These are phyloP conservation scores for Lecanoromycetidae sp. DNA, from an alignment of 2,329 filamentous ascomycete species.

Conservation along the genomic window DNA sequence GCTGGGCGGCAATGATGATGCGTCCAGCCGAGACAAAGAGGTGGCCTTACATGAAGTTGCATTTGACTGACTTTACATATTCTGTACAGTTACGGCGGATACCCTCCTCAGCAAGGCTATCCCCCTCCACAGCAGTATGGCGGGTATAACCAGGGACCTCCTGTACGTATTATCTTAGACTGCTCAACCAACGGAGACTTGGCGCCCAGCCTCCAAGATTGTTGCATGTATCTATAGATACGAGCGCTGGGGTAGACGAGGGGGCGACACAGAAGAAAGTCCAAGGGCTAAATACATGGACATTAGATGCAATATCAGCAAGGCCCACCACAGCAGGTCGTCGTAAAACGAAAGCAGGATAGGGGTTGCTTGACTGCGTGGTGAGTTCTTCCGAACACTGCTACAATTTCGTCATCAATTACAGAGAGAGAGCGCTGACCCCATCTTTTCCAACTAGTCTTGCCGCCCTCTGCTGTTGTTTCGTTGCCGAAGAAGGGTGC, in stretches of 20 bases:
- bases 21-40: too few species aligned
- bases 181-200: background rate
- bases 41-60: background rate
- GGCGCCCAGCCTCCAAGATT: background rate
- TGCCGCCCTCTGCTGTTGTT: conserved; percentile 50
- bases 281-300: background rate
- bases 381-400: conserved; percentile 24
- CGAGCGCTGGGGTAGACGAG: background rate
- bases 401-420: background rate
- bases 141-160: conserved; percentile 19
- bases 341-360: conserved; percentile 36
- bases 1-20: too few species aligned
- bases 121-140: conserved; percentile 19
- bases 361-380: conserved; percentile 41
- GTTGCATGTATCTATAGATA: background rate
- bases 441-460: conserved; percentile 29
- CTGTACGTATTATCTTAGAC: conserved; percentile 20
- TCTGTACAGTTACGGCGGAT: conserved; percentile 24
- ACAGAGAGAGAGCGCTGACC: conserved; percentile 3
- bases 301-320: conserved; percentile 40
- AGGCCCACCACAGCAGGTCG: conserved; percentile 32
- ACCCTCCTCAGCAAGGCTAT: conserved; percentile 28
- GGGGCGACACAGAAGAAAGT: background rate
- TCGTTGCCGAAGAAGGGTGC: conserved; percentile 51
- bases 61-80: background rate